phyloP scores from a whole-genome alignment of 371 early-diverging fungal species.

The Mucor circinelloides region DNA sequence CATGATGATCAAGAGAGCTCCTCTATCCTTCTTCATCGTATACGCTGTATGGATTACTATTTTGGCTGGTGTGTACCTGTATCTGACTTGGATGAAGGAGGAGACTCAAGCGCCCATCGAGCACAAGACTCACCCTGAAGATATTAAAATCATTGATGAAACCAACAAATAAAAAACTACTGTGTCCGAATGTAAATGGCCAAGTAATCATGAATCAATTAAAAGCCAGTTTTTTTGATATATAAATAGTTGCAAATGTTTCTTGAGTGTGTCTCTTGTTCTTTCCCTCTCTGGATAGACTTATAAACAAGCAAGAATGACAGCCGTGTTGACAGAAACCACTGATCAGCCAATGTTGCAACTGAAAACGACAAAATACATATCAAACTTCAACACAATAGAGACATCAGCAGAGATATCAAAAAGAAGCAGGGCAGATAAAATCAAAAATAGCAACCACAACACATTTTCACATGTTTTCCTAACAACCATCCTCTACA shows the following conservation, averaged over 20 bases:
- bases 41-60: conserved; percentile 27
- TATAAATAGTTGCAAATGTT: not conserved
- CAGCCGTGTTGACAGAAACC: conserved; percentile 10
- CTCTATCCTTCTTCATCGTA: conserved; percentile 15
- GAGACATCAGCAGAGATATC: conserved; percentile 10
- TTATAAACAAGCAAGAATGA: not conserved
- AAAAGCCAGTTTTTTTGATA: not conserved
- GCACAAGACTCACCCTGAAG: not conserved
- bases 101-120: not conserved
- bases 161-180: not conserved
- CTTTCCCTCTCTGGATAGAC: not conserved
- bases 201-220: conserved; percentile 1
- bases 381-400: not conserved
- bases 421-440: conserved; percentile 9
- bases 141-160: not conserved
- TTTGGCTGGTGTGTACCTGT: conserved; percentile 10
- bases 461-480: conserved; percentile 5
- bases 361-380: conserved; percentile 1
- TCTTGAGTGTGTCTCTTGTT: not conserved
- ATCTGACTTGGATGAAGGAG: conserved; percentile 23
- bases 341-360: not conserved
- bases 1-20: conserved; percentile 28
- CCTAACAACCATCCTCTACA: conserved; percentile 15
- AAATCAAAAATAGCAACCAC: not conserved
- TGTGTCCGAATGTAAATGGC: not conserved